Evolutionary conservation across 352 stramenopile genomes (phyloP).

Genomic region (Pythium periplocum): DNA sequence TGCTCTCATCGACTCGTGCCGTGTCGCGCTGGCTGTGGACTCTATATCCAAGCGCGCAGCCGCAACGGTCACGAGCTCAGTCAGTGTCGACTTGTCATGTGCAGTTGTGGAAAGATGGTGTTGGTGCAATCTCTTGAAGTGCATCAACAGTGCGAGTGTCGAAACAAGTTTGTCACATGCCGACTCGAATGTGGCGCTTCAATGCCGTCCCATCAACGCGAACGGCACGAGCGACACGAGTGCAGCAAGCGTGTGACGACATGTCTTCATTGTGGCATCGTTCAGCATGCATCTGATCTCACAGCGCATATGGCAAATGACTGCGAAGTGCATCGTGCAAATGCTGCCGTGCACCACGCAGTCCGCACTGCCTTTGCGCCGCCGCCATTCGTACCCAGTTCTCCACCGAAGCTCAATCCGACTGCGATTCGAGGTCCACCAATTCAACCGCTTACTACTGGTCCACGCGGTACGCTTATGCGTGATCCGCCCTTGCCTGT

Average conservation of each 20-base stretch:
- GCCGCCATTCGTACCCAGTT: slow-evolving; percentile 1
- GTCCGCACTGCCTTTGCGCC: slow-evolving; percentile 19
- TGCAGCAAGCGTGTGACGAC: slow-evolving; percentile 30
- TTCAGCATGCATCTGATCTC: slow-evolving; percentile 38
- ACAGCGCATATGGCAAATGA: slow-evolving; percentile 30
- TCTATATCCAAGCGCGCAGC: slow-evolving; percentile 41
- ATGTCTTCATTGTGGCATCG: slow-evolving; percentile 32
- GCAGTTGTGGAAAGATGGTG: slow-evolving; percentile 60
- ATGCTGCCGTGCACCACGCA: slow-evolving; percentile 17
- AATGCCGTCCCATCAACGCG: slow-evolving; percentile 28
- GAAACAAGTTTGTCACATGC: slow-evolving; percentile 33
- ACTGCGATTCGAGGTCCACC: slow-evolving; percentile 23
- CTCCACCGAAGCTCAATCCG: slow-evolving; percentile 10
- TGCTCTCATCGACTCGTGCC: slow-evolving; percentile 41
- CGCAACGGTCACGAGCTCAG: slow-evolving; percentile 64
- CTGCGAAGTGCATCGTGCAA: slow-evolving; percentile 30
- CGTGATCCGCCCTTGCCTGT: slow-evolving; percentile 2
- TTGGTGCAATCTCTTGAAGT: slow-evolving; percentile 44
- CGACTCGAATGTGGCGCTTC: slow-evolving; percentile 28
- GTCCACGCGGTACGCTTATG: no score
- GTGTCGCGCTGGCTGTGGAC: slow-evolving; percentile 45
- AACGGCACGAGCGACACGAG: slow-evolving; percentile 53
- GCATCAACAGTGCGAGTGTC: slow-evolving; percentile 48
- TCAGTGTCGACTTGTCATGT: slow-evolving; percentile 62
- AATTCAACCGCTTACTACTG: background rate